A percentile compares a stretch with the other conserved stretches of the same genome.
Conservation (phyloP, 805 yeast species). For the Huiozyma sinensis region DNA sequence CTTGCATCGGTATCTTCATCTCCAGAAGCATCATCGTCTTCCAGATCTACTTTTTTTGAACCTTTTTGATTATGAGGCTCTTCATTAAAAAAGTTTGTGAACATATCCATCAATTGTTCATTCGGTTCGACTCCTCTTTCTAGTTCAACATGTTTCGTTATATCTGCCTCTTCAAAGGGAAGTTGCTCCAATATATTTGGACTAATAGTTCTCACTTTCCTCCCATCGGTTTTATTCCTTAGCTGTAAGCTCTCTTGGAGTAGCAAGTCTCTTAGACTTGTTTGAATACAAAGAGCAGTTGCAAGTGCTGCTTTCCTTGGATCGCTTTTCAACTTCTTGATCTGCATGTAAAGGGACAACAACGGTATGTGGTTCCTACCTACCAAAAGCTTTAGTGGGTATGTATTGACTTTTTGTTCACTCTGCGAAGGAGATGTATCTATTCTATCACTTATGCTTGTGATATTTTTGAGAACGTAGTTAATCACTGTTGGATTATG, state of each 20-base stretch:
- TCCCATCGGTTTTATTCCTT: neutral
- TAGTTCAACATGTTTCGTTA: neutral
- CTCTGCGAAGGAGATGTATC: neutral
- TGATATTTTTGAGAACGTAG: conserved; percentile 11
- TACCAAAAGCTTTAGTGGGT: neutral
- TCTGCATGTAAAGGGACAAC: conserved; percentile 10
- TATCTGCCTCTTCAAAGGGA: neutral
- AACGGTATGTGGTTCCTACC: conserved; percentile 10
- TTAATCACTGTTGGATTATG: conserved; percentile 13
- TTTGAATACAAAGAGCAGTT: conserved; percentile 9
- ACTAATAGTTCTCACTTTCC: neutral
- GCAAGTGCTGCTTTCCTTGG: conserved; percentile 2
- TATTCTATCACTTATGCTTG: neutral
- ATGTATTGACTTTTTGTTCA: neutral
- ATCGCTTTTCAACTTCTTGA: conserved; percentile 5
- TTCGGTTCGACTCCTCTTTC: conserved; percentile 6
- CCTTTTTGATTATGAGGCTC: neutral
- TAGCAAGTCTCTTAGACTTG: conserved; percentile 5
- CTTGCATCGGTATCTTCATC: conserved; percentile 21
- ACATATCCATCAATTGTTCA: conserved; percentile 7
- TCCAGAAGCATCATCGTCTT: conserved; percentile 5
- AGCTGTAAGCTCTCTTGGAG: neutral
- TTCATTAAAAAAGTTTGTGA: conserved; percentile 5
- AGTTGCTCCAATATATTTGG: neutral
- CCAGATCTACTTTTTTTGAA: conserved; percentile 22